These are phyloP conservation scores for Echinosphaeria canescens DNA, from an alignment of 2,329 filamentous ascomycete genomes.

Conservation along the genomic window DNA sequence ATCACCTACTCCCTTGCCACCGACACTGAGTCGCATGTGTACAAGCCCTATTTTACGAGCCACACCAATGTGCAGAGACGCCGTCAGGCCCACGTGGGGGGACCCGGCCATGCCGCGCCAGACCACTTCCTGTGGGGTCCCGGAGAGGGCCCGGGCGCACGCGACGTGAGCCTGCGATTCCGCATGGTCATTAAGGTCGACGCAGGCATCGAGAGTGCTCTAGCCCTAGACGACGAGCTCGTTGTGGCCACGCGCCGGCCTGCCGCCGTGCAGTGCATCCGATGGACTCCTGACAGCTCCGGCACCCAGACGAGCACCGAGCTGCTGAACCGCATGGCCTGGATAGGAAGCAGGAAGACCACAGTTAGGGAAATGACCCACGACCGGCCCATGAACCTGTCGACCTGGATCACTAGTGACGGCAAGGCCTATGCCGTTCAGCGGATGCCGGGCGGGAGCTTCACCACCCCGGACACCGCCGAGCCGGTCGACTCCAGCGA, in stretches of 20 bases:
- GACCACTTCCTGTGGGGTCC: constrained; percentile 52
- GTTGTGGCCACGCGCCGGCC: constrained; percentile 83
- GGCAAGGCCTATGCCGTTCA: constrained; percentile 85
- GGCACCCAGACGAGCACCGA: constrained; percentile 82
- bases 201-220: constrained; percentile 70
- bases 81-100: constrained; percentile 36
- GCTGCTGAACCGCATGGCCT: constrained; percentile 67
- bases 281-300: constrained; percentile 69
- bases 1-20: constrained; percentile 88
- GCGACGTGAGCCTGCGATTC: constrained; percentile 79
- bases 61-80: constrained; percentile 39
- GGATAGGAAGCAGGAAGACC: constrained; percentile 61
- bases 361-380: constrained; percentile 71
- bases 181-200: constrained; percentile 97
- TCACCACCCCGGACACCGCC: too few species aligned
- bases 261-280: constrained; percentile 88
- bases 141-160: constrained; percentile 64
- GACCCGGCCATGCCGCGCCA: constrained; percentile 27
- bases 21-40: constrained; percentile 64
- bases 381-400: constrained; percentile 89
- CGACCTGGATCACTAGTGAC: constrained; percentile 78
- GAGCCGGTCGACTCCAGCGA: constrained; percentile 19
- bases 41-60: constrained; percentile 60
- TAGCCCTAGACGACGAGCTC: constrained; percentile 83
- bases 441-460: constrained; percentile 26